Base-by-base conservation (phyloP, 2,329 filamentous ascomycete species). In the Penicillium sp. region DNA sequence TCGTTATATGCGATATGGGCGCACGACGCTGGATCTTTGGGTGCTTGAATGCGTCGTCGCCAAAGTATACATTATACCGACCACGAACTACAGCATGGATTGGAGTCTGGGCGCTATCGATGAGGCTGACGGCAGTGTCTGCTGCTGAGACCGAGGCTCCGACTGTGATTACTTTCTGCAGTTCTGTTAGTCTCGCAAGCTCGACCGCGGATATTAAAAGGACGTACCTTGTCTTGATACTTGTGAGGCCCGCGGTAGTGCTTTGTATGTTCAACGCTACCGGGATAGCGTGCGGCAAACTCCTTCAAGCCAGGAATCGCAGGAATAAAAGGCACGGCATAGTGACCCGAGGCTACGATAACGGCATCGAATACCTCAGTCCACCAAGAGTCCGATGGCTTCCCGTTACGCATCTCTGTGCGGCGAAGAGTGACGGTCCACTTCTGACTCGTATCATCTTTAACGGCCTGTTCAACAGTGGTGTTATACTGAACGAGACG, bases 111-210 rank as follows among this genome's bases (percentile, higher is more conserved):
- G 80, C 81, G 0, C 77, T 73, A 13, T 76, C 74, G 14, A 81
- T 71, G 2, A 87, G 75, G 54, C 85, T 82, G 56, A 82, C 80
- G 1, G 83, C 80, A 13, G 87, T 87, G 65, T 89, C 87, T 31
- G 85, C 82, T 0, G 83, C 86, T 0, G 86, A 89, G 3, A 89
- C 86, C 0, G 84, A 87, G 1, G 84, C 86, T 3, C 87, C 87
- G 1, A 89, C 84, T 0, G 87, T 80, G 0, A 89, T 76, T 0
- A 89, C 83, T 59, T 76, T 80, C 83, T 87, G 41, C 18, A 13
- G 24, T n/a, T 4, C 4, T 18, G 52, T 63, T 13, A 60, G 49
- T 33, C 4, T 13, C 3, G 13, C 10, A 7, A 2, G 3, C 24
- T 19, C 2, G 46, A 18, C 5, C 18, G 24, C 6, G 1, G 11